Conservation (phyloP, 441 rosid genomes). For the Macaranga tanarius region DNA sequence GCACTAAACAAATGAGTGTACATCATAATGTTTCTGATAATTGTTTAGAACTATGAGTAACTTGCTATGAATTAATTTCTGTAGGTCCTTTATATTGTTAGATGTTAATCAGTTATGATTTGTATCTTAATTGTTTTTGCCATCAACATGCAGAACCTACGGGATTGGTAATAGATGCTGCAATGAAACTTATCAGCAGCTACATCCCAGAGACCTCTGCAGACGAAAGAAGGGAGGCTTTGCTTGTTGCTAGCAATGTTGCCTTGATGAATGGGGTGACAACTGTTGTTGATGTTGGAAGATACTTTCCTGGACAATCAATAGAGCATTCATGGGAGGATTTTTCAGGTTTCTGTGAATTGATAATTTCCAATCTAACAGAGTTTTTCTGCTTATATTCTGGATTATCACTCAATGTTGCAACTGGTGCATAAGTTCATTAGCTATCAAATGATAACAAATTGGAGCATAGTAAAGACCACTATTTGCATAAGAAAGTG, state of each 20-base stretch:
- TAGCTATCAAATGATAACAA: neutral
- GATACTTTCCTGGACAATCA: constrained; percentile 73
- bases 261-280: constrained; percentile 85
- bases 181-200: constrained; percentile 62
- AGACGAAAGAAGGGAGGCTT: constrained; percentile 80
- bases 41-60: neutral
- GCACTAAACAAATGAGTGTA: neutral
- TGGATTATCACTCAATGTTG: constrained; percentile 1
- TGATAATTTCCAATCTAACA: constrained; percentile 11
- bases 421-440: neutral
- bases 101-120: neutral
- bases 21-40: neutral
- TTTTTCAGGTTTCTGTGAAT: constrained; percentile 57
- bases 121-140: neutral
- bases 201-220: constrained; percentile 61
- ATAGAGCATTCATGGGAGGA: constrained; percentile 76
- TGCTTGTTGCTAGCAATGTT: constrained; percentile 68
- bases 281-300: constrained; percentile 80
- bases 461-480: neutral
- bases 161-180: constrained; percentile 84
- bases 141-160: constrained; percentile 61
- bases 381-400: constrained; percentile 5
- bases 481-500: no score
- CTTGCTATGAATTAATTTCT: neutral
- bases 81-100: neutral